Base-by-base conservation (phyloP, 2,329 filamentous ascomycete genomes). In the Penicillium polonicum region DNA sequence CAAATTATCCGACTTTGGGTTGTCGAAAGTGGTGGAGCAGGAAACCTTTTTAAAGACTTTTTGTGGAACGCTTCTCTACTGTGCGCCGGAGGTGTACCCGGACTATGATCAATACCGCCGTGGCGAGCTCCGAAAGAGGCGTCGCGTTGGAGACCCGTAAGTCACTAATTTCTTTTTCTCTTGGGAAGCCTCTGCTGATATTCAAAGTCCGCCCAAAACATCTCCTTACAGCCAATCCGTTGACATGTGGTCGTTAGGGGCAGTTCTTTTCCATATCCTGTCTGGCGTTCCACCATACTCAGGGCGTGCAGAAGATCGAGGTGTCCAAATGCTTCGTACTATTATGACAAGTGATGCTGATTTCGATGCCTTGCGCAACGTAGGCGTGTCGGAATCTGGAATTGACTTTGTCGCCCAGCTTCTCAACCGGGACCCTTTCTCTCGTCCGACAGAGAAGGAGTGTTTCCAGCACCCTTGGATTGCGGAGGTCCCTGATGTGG, bases 21-120 rank as follows among this genome's bases (percentile, higher is more conserved):
- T 99, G 5, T 97, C 94, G 2, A 99, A 99, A 72, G 92, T 95
- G 73, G 88, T 96, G 45, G 89, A 92, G 60, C 91, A 91, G 63
- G 89, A 96, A 68, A 97, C 93, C 0, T 97, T 97, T 69, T 79
- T 97, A 38, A 91, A 92, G 72, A 99, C 94, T 0, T 99, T 99
- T 69, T 99, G 94, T 71, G 94, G 95, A 33, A 99, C 94, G 0
- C 79, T 99, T 29, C 80, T 99, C 4, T 99, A 97, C 75, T 97
- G 94, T 72, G 94, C 94, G 0, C 94, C 94, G 0, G 94, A 99
- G 70, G 93, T 99, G 2, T 99, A 97, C 69, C 91, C 89, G 49
- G 89, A 95, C 67, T 87, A 89, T 65, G 80, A 85, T 48, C 86
- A 84, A n/a, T 83, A 87, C 59, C 80, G 86, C 38, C 82, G 81